phyloP scores from a whole-genome alignment of 2,329 filamentous ascomycete genomes.

The Cyanodermella asteris region DNA sequence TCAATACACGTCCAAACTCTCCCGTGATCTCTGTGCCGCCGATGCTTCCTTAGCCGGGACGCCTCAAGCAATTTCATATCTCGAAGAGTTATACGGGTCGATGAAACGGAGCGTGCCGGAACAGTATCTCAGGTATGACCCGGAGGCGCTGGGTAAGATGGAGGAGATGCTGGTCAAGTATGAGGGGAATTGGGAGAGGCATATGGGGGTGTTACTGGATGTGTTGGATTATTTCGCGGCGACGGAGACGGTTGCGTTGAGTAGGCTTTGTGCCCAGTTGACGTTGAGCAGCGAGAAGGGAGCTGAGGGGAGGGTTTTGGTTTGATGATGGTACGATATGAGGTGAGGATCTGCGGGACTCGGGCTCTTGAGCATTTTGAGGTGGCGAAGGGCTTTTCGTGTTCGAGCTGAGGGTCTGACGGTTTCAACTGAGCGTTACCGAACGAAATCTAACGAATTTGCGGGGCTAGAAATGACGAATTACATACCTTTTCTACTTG shows the following conservation, averaged over 20 bases:
- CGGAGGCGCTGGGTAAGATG: slow-evolving; percentile 46
- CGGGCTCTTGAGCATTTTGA: too few relatives aligned
- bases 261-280: slow-evolving; percentile 66
- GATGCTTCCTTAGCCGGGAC: slow-evolving; percentile 52
- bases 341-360: too few relatives aligned
- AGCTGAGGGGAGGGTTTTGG: slow-evolving; percentile 3
- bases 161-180: slow-evolving; percentile 78
- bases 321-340: too few relatives aligned
- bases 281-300: slow-evolving; percentile 50
- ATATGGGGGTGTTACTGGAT: slow-evolving; percentile 83
- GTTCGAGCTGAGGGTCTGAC: too few relatives aligned
- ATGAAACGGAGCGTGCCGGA: slow-evolving; percentile 23
- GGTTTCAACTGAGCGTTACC: too few relatives aligned
- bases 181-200: slow-evolving; percentile 78
- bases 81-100: too few relatives aligned
- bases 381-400: too few relatives aligned
- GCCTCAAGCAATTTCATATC: slow-evolving; percentile 34
- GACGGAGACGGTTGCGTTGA: slow-evolving; percentile 82
- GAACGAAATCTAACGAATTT: too few relatives aligned
- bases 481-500: too few relatives aligned
- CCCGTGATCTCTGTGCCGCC: slow-evolving; percentile 60
- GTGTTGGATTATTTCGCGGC: slow-evolving; percentile 93
- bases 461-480: too few relatives aligned
- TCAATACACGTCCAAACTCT: slow-evolving; percentile 67
- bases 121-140: slow-evolving; percentile 26